Percentiles rank a stretch among this genome's conserved stretches.
Evolutionary conservation across 768 basidiomycete species (phyloP).

Genomic region (Pholiota molesta): DNA sequence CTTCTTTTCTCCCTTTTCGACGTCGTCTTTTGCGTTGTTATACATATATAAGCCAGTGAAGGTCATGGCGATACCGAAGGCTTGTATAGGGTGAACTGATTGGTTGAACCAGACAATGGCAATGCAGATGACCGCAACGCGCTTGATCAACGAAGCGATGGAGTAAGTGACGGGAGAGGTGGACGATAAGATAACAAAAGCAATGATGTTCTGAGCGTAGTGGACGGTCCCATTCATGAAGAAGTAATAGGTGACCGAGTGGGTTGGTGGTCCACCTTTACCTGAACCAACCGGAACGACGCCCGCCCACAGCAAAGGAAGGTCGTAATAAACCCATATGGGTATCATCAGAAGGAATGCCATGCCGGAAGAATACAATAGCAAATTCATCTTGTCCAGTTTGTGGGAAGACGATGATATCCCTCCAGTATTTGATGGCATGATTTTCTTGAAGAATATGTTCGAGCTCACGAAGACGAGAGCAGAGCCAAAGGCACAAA

Average conservation of each 20-base stretch:
- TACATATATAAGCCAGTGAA: slow-evolving; percentile 95
- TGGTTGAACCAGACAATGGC: slow-evolving; percentile 98
- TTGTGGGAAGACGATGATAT: slow-evolving; percentile 58
- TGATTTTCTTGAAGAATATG: slow-evolving; percentile 99
- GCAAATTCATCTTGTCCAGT: slow-evolving; percentile 95
- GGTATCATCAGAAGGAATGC: slow-evolving; percentile 97
- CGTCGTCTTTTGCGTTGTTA: slow-evolving; percentile 90
- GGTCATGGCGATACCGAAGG: slow-evolving; percentile 86
- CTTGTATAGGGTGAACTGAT: slow-evolving; percentile 81
- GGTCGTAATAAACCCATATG: slow-evolving; percentile 90
- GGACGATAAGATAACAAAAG: slow-evolving; percentile 93
- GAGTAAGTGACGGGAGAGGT: slow-evolving; percentile 99
- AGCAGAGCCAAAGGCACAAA: slow-evolving; percentile 96
- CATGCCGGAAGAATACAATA: slow-evolving; percentile 92
- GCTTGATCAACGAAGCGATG: slow-evolving; percentile 97
- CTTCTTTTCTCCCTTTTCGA: slow-evolving; percentile 91
- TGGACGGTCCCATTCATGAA: slow-evolving; percentile 95
- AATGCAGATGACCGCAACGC: slow-evolving; percentile 96
- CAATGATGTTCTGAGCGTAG: slow-evolving; percentile 96
- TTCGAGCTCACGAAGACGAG: slow-evolving; percentile 97
- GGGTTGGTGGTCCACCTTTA: slow-evolving; percentile 48
- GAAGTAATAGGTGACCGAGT: slow-evolving; percentile 80
- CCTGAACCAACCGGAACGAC: slow-evolving; percentile 45
- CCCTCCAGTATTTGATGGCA: slow-evolving; percentile 66
- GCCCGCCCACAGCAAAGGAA: slow-evolving; percentile 63